Evolutionary conservation across 805 yeast species (phyloP).

Genomic region (Teunomyces gatunensis): DNA sequence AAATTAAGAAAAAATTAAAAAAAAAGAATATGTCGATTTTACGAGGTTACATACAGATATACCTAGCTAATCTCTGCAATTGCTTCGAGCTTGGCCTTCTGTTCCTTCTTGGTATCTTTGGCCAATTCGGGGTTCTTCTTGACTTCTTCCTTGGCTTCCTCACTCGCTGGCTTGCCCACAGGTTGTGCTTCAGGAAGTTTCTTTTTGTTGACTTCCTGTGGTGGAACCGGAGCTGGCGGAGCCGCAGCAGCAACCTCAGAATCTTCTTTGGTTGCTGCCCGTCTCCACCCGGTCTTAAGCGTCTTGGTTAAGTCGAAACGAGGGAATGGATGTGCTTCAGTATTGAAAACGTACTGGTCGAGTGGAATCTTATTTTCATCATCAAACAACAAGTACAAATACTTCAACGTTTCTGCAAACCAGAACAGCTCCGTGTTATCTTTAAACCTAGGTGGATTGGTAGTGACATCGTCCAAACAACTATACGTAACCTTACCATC

Average conservation of each 20-base stretch:
- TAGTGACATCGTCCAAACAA: conserved; percentile 64
- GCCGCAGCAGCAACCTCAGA: neutral
- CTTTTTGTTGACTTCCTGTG: conserved; percentile 22
- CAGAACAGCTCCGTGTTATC: conserved; percentile 92
- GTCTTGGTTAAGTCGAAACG: conserved; percentile 49
- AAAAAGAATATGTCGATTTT: too few relatives aligned
- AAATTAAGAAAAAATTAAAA: too few relatives aligned
- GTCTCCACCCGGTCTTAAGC: conserved; percentile 63
- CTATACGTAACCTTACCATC: conserved; percentile 53
- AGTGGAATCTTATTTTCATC: conserved; percentile 62
- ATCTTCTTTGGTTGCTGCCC: conserved; percentile 14
- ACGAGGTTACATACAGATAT: too few relatives aligned
- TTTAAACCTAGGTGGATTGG: conserved; percentile 46
- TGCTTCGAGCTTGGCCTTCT: conserved; percentile 24
- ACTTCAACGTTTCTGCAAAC: conserved; percentile 91
- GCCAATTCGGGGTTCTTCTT: conserved; percentile 32
- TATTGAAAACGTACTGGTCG: conserved; percentile 73
- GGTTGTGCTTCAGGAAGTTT: conserved; percentile 42
- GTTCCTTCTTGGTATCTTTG: conserved; percentile 24
- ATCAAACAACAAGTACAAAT: conserved; percentile 75
- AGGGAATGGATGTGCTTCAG: conserved; percentile 96
- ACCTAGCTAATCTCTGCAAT: conserved; percentile 2
- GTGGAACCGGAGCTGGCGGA: neutral
- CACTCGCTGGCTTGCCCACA: conserved; percentile 35
- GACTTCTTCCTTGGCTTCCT: conserved; percentile 33